Base-by-base conservation (phyloP, 805 yeast species). In the Sugiyamaella lignohabitans region DNA sequence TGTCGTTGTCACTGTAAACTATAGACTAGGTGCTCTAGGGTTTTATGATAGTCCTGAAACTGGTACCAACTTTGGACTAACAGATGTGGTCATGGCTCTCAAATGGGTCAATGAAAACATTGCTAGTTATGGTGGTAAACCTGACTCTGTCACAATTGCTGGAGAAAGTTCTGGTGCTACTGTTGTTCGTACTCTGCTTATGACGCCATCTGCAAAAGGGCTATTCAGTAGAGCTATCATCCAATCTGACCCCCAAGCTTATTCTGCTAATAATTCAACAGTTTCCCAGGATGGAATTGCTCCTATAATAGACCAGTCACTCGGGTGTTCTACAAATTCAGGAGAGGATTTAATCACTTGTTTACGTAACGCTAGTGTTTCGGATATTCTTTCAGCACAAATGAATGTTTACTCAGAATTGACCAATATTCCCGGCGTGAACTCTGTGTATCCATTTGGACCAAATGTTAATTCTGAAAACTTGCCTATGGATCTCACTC, bases 161-260 rank as follows among this genome's bases (percentile, higher is more conserved):
- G 73, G 73, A 5, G 66, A 65, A 50, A 54, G 63, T 38, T 71
- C 73, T 5, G 73, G 73, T 21, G 70, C 51, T 14, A 54, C 59
- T 1, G 16, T 54, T 50, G 45, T 57, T 3, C 42, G 59, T 8
- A 44, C 53, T n/a, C 46, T 57, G 18, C 32, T 54, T 37, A 42
- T 47, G 16, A 38, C 57, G 3, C 39, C 55, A 1, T 14, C 27
- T 8, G 49, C 57, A 6, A 30, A 29, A 4, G 54, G 54, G 2
- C 38, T 55, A 23, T 53, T 57, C 40, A 34, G 45, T 10, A 40
- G 49, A 16, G 59, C 56, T 2, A 57, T 57, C n/a, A 18, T 57
- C 11, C 59, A 57, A 40, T 54, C 58, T 2, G 60, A 57, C 37
- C 59, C 59, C 8, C 53, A 45, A 44, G 32, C 40, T 17, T 57